Base-by-base conservation (phyloP, 2,329 filamentous ascomycete genomes). In the Trematosphaeria pertusa region DNA sequence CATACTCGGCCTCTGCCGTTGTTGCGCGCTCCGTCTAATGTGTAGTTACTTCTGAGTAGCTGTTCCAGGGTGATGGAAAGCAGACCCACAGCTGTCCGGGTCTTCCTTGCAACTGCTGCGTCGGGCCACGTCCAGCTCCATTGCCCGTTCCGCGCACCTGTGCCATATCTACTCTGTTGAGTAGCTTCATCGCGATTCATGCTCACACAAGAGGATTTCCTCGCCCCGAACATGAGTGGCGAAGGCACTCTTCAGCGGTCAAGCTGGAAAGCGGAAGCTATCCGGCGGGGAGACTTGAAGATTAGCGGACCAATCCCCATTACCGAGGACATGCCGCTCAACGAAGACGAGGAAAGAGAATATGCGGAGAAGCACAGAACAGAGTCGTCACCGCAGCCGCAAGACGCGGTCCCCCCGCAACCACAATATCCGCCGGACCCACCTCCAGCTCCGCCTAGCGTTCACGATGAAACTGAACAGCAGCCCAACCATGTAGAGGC, bases 191-290 rank as follows among this genome's bases (percentile, higher is more conserved):
- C 43, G 48, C 54, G 46, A 54, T 58, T 54, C 58, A 72, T 72
- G 70, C 60, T 68, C 44, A 61, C 58, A 22, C 56, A 62, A 46
- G 65, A 69, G 46, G 59, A 63, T 26, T 62, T 64, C 34, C 54
- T 65, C 43, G 56, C 54, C 44, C 56, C 61, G 43, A 61, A 62
- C 36, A 69, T 69, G 65, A 67, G 58, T 49, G 59, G 56, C 46
- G 57, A 62, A 39, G 56, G 41, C 18, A 48, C 40, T 31, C 43
- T 70, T 48, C 62, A 65, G 44, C 65, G 69, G 18, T 67, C 69
- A 6, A 71, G 65, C 53, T 72, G 68, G 69, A 73, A 72, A 55
- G 67, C 67, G 1, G 70, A 71, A 43, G 70, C 70, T 2, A 73
- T 73, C 33, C 62, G 70, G 10, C 64, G 65, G 40, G 70, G 70